Evolutionary conservation across 805 yeast genomes (phyloP), one percentile per base, ranked within the genome.

Genomic region (Allodekkera sacchari): DNA sequence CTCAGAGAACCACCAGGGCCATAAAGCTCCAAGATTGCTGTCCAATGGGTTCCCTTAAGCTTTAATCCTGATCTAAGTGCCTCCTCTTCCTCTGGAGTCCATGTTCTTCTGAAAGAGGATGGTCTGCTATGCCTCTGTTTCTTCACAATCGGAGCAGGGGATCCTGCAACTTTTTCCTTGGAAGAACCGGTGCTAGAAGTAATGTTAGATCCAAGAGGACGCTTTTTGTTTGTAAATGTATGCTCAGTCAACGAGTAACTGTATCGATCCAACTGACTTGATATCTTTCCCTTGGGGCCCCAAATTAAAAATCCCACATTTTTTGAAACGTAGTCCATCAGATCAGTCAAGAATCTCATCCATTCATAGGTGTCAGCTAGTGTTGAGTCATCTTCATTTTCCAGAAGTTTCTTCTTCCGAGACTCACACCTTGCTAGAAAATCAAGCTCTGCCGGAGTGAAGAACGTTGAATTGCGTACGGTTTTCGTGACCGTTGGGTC

Each of bases 1-100:
- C 78, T 75, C 17, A 81, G 67, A 28, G 78, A 69, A 4, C 98
- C 98, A 7, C 97, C 97, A 4, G 95, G 83, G 2, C 98, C 98
- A 52, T 81, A 83, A n/a, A 82, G 59, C 47, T 83, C 95, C 28
- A 89, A 57, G 32, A 92, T 92, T 34, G 82, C 82, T 2, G 95
- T 68, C 98, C 98, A 92, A 43, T 81, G 84, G 0, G 97, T 94
- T 2, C 98, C 98, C 42, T 79, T 74, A 15, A 74, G 63, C 41
- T 82, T 81, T 36, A 92, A 63, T 0, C 96, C 97, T 33, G 75
- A 77, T 18, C 81, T 60, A 16, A 92, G 64, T 0, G 96, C 92
- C 21, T 70, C 74, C 49, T 92, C 97, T 53, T 92, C 98, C 22
- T 78, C 88, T 36, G 74, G 63, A 1, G 94, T 74, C 98, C 98